A percentile compares a stretch with the other conserved stretches of the same genome.
These are phyloP conservation scores for Davidsoniella australis DNA, from an alignment of 2,329 filamentous ascomycete genomes.

Conservation along the genomic window DNA sequence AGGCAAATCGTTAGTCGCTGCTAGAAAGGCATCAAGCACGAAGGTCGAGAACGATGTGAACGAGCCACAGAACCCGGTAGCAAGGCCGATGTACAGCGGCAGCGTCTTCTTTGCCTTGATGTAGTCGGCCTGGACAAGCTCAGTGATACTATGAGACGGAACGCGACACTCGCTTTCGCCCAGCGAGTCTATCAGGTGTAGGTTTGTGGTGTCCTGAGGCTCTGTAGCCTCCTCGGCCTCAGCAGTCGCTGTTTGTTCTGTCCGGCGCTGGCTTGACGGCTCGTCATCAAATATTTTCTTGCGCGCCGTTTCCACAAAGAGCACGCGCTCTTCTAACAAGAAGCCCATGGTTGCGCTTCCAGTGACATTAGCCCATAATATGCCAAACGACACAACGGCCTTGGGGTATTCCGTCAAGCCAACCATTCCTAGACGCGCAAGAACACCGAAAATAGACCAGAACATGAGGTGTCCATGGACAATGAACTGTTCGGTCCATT, in stretches of 20 bases:
- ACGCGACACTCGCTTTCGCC: conserved; percentile 8
- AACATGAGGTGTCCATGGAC: conserved; percentile 68
- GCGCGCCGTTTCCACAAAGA: conserved; percentile 37
- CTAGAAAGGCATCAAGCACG: conserved; percentile 63
- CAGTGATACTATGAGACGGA: neutral
- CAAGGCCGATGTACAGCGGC: conserved; percentile 71
- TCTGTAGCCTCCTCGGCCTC: neutral
- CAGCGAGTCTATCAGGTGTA: conserved; percentile 2
- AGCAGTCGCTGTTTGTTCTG: neutral
- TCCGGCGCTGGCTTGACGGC: no score
- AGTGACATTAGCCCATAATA: conserved; percentile 75
- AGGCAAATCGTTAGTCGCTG: conserved; percentile 55
- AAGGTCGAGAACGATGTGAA: conserved; percentile 85
- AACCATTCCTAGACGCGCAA: conserved; percentile 66
- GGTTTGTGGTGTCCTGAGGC: neutral
- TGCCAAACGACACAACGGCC: conserved; percentile 54
- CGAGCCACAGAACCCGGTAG: conserved; percentile 76
- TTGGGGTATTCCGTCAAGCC: conserved; percentile 65
- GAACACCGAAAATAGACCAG: conserved; percentile 70
- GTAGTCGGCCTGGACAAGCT: conserved; percentile 18
- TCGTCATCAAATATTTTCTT: neutral
- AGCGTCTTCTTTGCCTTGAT: conserved; percentile 63
- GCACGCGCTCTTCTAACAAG: conserved; percentile 56
- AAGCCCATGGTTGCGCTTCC: conserved; percentile 78
- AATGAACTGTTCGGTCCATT: conserved; percentile 24